A percentile compares a stretch with the other conserved stretches of the same genome.
Evolutionary conservation across 2,329 filamentous ascomycete species (phyloP).

Genomic region (Sarocladium brachiariae): DNA sequence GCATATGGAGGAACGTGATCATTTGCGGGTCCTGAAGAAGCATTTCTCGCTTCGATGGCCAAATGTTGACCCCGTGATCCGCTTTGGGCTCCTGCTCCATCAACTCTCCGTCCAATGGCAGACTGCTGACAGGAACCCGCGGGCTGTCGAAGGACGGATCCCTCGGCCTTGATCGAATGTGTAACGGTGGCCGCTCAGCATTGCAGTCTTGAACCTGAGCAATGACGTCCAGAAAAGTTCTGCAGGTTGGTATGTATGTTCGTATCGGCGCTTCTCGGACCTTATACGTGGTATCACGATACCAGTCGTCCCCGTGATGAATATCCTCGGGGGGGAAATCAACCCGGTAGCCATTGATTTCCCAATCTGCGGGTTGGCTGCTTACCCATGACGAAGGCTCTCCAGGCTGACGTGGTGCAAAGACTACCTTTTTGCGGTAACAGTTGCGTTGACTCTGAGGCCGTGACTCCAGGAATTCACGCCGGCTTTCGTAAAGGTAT

Average conservation of each 20-base stretch:
- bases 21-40: neutral
- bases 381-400: neutral
- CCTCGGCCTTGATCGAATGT: constrained; percentile 4
- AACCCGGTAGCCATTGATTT: neutral
- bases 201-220: neutral
- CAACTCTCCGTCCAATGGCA: neutral
- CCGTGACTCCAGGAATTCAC: neutral
- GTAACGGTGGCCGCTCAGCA: neutral
- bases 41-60: constrained; percentile 3
- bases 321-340: neutral
- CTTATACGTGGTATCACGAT: constrained; percentile 4
- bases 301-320: constrained; percentile 6
- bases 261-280: constrained; percentile 3
- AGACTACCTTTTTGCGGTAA: constrained; percentile 8
- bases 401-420: neutral
- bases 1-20: neutral
- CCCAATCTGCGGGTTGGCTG: neutral
- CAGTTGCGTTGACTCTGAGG: constrained; percentile 7
- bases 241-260: neutral
- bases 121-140: neutral
- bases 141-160: neutral
- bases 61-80: constrained; percentile 8
- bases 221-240: constrained; percentile 6
- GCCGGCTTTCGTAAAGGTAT: constrained; percentile 1
- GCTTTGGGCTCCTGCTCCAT: neutral